Percentiles rank a stretch among this genome's conserved stretches.
Evolutionary conservation across 176 grass and related monocot species (phyloP).

Genomic region (Hsuehochloa calcarea): DNA sequence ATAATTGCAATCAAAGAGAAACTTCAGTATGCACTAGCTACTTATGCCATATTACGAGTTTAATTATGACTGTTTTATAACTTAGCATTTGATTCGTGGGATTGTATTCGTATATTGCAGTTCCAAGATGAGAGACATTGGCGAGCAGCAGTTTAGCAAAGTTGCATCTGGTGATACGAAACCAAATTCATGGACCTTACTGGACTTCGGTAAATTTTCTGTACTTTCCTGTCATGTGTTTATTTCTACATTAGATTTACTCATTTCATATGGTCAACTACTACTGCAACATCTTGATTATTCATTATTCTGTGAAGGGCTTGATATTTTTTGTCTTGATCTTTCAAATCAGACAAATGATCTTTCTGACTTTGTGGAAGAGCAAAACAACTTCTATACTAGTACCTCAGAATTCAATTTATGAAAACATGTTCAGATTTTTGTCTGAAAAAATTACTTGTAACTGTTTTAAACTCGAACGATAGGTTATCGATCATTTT

Average conservation of each 20-base stretch:
- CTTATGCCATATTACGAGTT: neutral
- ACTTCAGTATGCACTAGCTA: neutral
- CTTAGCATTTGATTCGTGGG: neutral
- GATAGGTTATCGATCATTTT: neutral
- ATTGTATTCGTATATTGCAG: constrained; percentile 38
- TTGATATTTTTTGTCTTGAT: neutral
- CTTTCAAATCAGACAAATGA: neutral
- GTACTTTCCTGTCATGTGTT: neutral
- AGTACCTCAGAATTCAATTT: neutral
- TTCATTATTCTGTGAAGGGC: neutral
- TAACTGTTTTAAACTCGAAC: neutral
- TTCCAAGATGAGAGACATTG: constrained; percentile 84
- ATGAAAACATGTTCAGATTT: neutral
- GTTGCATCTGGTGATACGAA: constrained; percentile 88
- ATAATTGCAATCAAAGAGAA: neutral
- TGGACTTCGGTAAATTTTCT: constrained; percentile 74
- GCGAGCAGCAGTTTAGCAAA: constrained; percentile 80
- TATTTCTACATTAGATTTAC: neutral
- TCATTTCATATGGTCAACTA: constrained; percentile 14
- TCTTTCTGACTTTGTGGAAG: neutral
- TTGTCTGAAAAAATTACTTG: neutral
- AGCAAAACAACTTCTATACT: neutral
- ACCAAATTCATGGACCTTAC: constrained; percentile 88
- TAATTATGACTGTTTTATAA: neutral
- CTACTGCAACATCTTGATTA: neutral